These are phyloP conservation scores for Durio zibethinus DNA, from an alignment of 345 rosid species.

Conservation along the genomic window DNA sequence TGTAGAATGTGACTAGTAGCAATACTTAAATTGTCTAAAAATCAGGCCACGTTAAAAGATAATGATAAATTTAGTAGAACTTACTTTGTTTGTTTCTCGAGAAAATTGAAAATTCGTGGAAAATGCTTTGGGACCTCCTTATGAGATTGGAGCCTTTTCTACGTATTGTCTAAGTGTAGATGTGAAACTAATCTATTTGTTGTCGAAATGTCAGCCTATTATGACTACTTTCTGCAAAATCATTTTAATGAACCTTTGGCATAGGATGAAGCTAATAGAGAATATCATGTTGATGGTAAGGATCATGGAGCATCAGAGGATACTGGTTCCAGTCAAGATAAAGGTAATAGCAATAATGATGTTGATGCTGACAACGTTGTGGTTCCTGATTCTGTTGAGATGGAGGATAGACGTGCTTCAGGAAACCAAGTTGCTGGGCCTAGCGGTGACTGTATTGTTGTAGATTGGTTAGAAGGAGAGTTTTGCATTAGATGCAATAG, in stretches of 20 bases:
- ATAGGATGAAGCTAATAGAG: conserved; percentile 26
- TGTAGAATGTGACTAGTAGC: not conserved
- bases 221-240: not conserved
- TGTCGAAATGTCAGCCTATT: not conserved
- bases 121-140: not conserved
- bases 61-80: not conserved
- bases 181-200: not conserved
- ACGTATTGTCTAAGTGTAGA: not conserved
- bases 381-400: not conserved
- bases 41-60: not conserved
- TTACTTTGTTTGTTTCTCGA: not conserved
- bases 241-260: not conserved
- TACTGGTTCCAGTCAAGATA: not conserved
- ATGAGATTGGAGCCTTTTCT: not conserved
- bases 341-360: not conserved
- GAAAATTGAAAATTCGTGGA: not conserved
- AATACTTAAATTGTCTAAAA: too few species aligned
- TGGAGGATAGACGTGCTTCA: not conserved
- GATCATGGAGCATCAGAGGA: not conserved
- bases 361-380: not conserved
- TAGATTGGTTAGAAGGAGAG: conserved; percentile 16
- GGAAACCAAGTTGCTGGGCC: not conserved
- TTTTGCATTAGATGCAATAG: conserved; percentile 32
- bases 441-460: not conserved
- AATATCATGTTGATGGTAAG: not conserved